phyloP scores from a whole-genome alignment of 768 basidiomycete genomes.

The Cystofilobasidium ferigula region DNA sequence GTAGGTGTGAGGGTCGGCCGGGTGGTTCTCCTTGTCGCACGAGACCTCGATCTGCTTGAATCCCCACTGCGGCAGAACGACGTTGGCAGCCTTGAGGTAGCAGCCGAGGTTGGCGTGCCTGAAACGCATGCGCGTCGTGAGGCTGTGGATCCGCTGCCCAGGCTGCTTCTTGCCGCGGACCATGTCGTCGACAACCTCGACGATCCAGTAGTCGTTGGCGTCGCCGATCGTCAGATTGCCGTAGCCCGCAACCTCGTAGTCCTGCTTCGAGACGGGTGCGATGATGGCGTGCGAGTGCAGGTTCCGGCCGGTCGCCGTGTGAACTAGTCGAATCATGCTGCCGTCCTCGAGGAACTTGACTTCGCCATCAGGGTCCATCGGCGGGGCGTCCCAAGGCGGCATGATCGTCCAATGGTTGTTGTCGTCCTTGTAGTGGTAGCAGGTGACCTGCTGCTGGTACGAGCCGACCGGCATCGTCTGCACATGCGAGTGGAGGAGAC shows the following conservation, averaged over 20 bases:
- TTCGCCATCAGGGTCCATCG: constrained; percentile 42
- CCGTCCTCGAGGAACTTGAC: constrained; percentile 63
- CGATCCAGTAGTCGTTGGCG: constrained; percentile 74
- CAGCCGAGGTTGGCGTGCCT: constrained; percentile 66
- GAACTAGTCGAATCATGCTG: constrained; percentile 68
- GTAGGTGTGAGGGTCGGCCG: constrained; percentile 69
- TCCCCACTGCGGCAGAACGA: constrained; percentile 89
- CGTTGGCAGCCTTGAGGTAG: constrained; percentile 80
- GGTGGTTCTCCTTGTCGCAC: constrained; percentile 79
- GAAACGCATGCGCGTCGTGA: constrained; percentile 83
- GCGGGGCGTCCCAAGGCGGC: constrained; percentile 72
- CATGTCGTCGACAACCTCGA: constrained; percentile 85
- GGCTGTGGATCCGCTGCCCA: constrained; percentile 60
- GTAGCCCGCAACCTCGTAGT: constrained; percentile 87
- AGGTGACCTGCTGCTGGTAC: constrained; percentile 89
- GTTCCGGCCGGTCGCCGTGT: constrained; percentile 72
- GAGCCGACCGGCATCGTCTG: constrained; percentile 89
- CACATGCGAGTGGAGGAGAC: constrained; percentile 91
- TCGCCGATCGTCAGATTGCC: constrained; percentile 86
- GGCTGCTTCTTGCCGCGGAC: constrained; percentile 50
- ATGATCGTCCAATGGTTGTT: constrained; percentile 86
- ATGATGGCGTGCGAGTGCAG: constrained; percentile 81
- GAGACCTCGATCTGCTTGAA: constrained; percentile 98
- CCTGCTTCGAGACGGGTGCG: constrained; percentile 78
- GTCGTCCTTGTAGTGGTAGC: constrained; percentile 98